These are phyloP conservation scores for Periconia sp. DNA, from an alignment of 2,329 filamentous ascomycete species.

Conservation along the genomic window DNA sequence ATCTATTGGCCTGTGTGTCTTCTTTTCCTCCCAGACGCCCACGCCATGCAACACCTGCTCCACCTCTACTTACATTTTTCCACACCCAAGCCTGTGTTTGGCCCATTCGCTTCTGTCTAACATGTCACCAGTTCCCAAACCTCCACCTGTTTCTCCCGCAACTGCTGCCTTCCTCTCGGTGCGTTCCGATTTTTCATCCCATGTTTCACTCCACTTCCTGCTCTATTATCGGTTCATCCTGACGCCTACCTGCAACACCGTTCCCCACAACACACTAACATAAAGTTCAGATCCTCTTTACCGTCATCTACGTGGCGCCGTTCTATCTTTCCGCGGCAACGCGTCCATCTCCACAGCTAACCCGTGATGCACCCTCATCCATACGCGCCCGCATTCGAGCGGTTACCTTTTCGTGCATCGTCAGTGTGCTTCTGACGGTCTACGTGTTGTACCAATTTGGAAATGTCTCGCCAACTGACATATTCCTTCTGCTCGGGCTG, in stretches of 20 bases:
- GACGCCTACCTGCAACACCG: conserved; percentile 4
- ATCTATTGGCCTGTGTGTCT: conserved; percentile 35
- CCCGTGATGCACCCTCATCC: conserved; percentile 84
- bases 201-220: conserved; percentile 21
- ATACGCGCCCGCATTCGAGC: conserved; percentile 84
- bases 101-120: conserved; percentile 29
- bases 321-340: conserved; percentile 84
- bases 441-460: conserved; percentile 63
- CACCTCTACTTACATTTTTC: conserved; percentile 17
- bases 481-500: conserved; percentile 73
- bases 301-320: conserved; percentile 84
- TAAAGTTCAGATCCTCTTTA: conserved; percentile 68
- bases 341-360: conserved; percentile 74
- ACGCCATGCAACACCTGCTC: conserved; percentile 23
- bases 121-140: conserved; percentile 37
- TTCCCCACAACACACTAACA: conserved; percentile 16
- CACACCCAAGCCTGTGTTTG: conserved; percentile 10
- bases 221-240: conserved; percentile 23
- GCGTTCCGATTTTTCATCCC: conserved; percentile 22
- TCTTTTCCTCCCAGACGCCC: conserved; percentile 24
- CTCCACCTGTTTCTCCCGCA: conserved; percentile 38
- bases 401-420: conserved; percentile 73
- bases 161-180: conserved; percentile 43
- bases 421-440: conserved; percentile 68
- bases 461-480: conserved; percentile 51